These are phyloP conservation scores for Neonectria neomacrospora DNA, from an alignment of 2,329 filamentous ascomycete species.

Conservation along the genomic window DNA sequence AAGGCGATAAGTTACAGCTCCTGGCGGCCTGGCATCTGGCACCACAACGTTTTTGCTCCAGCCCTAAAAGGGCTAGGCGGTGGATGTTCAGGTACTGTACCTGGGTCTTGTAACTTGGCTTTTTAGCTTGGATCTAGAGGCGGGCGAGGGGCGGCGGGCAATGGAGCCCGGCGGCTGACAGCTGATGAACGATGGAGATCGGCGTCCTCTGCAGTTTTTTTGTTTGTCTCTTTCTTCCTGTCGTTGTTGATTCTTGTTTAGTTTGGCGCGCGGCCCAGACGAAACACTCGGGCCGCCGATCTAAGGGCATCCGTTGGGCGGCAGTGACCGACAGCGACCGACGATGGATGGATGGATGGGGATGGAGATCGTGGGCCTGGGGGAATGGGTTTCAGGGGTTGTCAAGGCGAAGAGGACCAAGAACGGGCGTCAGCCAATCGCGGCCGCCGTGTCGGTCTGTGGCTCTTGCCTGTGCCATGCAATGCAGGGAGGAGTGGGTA, in stretches of 20 bases:
- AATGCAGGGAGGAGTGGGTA: background rate
- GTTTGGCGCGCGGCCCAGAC: conserved; percentile 42
- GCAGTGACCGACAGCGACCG: conserved; percentile 19
- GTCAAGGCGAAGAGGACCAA: background rate
- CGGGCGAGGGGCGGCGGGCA: no score
- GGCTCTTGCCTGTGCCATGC: background rate
- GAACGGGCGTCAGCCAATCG: background rate
- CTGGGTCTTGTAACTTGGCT: no score
- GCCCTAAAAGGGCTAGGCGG: conserved; percentile 8
- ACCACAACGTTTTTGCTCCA: conserved; percentile 5
- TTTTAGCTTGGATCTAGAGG: background rate
- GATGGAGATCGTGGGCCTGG: conserved; percentile 11
- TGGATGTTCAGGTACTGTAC: no score
- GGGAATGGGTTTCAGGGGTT: conserved; percentile 20
- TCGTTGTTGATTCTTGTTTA: background rate
- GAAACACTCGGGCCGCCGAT: conserved; percentile 34
- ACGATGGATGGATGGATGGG: background rate
- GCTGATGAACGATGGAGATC: background rate
- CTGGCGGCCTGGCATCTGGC: conserved; percentile 7
- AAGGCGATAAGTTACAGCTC: background rate
- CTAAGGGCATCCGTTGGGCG: conserved; percentile 31
- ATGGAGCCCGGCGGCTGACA: no score
- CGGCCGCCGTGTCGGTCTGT: background rate
- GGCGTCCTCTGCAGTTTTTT: background rate
- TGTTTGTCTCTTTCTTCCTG: background rate